Base-by-base conservation (phyloP, 495 filamentous ascomycete genomes). In the Elaphomyces granulatus region DNA sequence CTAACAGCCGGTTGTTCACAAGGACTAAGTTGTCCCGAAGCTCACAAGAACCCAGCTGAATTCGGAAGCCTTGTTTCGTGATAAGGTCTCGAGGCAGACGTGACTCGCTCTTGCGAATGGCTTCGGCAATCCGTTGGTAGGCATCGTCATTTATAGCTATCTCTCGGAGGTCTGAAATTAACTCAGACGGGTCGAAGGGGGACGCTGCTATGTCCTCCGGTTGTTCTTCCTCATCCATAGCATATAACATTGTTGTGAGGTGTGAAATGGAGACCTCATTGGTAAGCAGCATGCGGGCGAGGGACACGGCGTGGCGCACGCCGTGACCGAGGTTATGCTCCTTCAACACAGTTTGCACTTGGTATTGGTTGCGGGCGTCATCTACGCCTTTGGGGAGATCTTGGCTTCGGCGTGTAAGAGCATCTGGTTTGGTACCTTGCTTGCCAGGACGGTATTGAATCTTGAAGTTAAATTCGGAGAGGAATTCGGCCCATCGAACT, bases 371-470 rank as follows among this genome's bases (percentile, higher is more conserved):
- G 14, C 21, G 40, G n/a, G n/a, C n/a, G n/a, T n/a, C n/a, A n/a
- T n/a, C n/a, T n/a, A n/a, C 23, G 12, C 23, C 23, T 28, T 28
- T 28, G 12, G 35, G 35, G 2, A 46, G 19, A 34, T 46, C 23
- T 23, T 42, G 9, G 20, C 31, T 36, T 17, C 37, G 36, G 1
- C 42, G 34, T 16, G 45, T 54, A 3, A 57, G 35, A 15, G 45
- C 35, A 31, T 56, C 42, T 0, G 45, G 49, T 20, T 54, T 52
- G 2, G 15, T 26, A 4, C 44, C 45, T 20, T 41, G 20, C 20
- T 50, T 53, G 4, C 52, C 49, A 17, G 16, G 23, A 3, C 34
- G 30, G 16, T 59, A 58, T 3, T 40, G 42, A 12, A 59, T 59
- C 15, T 49, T 42, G 21, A 59, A 58, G 18, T 58, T 41, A 20